Evolutionary conservation across 1,284 basidiomycete genomes (phyloP), one percentile per base, ranked within the genome.

Genomic region (Trametes sp.): DNA sequence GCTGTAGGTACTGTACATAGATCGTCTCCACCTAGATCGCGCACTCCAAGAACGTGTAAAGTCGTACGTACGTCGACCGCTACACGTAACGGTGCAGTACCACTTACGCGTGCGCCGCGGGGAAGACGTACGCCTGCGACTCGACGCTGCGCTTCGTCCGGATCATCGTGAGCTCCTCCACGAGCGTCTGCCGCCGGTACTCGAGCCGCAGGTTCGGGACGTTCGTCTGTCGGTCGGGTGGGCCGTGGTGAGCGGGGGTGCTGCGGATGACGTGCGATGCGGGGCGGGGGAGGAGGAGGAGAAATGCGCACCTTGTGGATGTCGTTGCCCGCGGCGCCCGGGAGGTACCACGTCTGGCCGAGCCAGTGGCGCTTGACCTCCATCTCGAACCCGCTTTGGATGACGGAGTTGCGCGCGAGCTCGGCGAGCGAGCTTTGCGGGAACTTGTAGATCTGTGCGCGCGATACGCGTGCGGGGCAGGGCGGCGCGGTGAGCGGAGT

Each of bases 381-480:
- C 95, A 98, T 98, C 79, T 99, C 98, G 78, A 98, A 99, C 1
- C 98, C 98, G 68, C 93, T 96, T 76, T 99, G 98, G 57, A 95
- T 82, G 36, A 98, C 97, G 2, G 94, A 96, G 79, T 98, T 99
- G 50, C 97, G 88, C 21, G 98, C 97, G 28, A 99, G 85, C 79
- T 99, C 97, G 50, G 89, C 90, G 5, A 93, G 81, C 1, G 90
- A 92, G 68, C 88, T 90, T 73, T 93, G 92, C 0, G 94, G 93
- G 53, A 98, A 80, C 78, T 97, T 96, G 78, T 96, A 95, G 62
- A 97, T 96, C 89, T 95, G 28, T 45, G 44, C 16, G 31, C 28
- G 23, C 24, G 33, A 21, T 23, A 28, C 23, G 13, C n/a, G n/a
- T n/a, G n/a, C n/a, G n/a, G n/a, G n/a, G n/a, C n/a, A n/a, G n/a